Evolutionary conservation across 1,139 yeast genomes (phyloP).

Genomic region (Geotrichum aggregatum): DNA sequence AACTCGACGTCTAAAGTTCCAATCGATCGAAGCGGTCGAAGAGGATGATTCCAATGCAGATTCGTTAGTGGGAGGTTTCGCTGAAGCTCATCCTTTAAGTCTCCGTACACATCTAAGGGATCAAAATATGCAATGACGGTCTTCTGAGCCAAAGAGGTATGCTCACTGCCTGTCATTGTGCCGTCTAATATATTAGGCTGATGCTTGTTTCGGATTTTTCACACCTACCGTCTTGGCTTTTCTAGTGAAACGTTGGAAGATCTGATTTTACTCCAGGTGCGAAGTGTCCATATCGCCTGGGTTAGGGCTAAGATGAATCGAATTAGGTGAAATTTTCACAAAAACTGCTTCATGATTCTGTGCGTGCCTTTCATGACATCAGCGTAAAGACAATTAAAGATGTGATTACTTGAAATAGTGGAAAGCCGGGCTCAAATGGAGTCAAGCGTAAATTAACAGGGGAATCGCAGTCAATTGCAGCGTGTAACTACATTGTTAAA

Average conservation of each 20-base stretch:
- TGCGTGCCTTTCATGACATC: background rate
- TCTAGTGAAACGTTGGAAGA: background rate
- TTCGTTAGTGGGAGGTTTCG: slow-evolving; percentile 58
- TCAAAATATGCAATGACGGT: slow-evolving; percentile 71
- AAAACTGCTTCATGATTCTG: too few relatives aligned
- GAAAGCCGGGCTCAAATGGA: background rate
- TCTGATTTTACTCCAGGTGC: too few relatives aligned
- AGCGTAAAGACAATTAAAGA: background rate
- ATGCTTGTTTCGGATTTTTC: too few relatives aligned
- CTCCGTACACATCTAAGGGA: slow-evolving; percentile 63
- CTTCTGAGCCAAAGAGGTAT: slow-evolving; percentile 17
- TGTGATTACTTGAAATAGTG: background rate
- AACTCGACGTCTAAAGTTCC: slow-evolving; percentile 57
- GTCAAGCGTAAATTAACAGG: background rate
- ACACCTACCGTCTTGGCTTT: background rate
- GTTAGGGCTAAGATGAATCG: slow-evolving; percentile 1
- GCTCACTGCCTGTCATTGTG: background rate
- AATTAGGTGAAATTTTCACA: background rate
- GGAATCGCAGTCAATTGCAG: background rate
- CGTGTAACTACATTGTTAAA: slow-evolving; percentile 28
- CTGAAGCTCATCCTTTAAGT: slow-evolving; percentile 50
- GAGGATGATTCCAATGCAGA: slow-evolving; percentile 69
- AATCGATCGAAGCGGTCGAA: slow-evolving; percentile 63
- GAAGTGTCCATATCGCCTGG: slow-evolving; percentile 1
- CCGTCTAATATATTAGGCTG: too few relatives aligned